Conservation (phyloP, 306 rosid genomes). For the Senna siamea region DNA sequence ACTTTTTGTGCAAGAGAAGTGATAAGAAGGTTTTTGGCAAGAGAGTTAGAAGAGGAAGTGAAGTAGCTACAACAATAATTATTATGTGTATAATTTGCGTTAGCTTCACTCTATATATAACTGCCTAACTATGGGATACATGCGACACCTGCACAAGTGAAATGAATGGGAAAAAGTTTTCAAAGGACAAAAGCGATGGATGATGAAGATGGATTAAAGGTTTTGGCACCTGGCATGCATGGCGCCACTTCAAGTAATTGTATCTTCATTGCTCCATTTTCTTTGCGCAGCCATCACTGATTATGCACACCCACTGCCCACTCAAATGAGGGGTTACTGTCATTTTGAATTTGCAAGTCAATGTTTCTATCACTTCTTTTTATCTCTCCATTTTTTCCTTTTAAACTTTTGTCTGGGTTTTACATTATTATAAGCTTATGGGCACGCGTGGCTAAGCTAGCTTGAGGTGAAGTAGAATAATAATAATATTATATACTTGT, state of each 20-base stretch:
- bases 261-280: constrained; percentile 19
- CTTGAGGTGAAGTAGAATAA: not conserved
- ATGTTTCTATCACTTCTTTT: not conserved
- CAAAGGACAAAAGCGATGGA: constrained; percentile 24
- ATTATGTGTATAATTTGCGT: constrained; percentile 12
- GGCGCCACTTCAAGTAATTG: constrained; percentile 5
- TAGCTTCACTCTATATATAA: constrained; percentile 27
- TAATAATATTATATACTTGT: too few species aligned
- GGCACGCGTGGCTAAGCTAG: constrained; percentile 8
- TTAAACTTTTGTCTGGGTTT: too few species aligned
- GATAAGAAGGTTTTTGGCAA: too few species aligned
- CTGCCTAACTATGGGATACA: constrained; percentile 41
- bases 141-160: constrained; percentile 38
- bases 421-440: not conserved
- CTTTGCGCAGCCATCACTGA: constrained; percentile 31
- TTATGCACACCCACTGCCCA: constrained; percentile 26
- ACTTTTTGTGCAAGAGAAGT: constrained; percentile 20
- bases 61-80: not conserved
- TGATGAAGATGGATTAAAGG: constrained; percentile 16
- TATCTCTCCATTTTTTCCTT: not conserved
- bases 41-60: too few species aligned
- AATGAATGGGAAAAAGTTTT: constrained; percentile 22
- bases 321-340: constrained; percentile 19
- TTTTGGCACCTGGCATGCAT: constrained; percentile 17
- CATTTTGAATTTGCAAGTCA: constrained; percentile 17